A percentile compares a stretch with the other conserved stretches of the same genome.
phyloP scores from a whole-genome alignment of 2,329 filamentous ascomycete species.

The Colletotrichum sublineola region DNA sequence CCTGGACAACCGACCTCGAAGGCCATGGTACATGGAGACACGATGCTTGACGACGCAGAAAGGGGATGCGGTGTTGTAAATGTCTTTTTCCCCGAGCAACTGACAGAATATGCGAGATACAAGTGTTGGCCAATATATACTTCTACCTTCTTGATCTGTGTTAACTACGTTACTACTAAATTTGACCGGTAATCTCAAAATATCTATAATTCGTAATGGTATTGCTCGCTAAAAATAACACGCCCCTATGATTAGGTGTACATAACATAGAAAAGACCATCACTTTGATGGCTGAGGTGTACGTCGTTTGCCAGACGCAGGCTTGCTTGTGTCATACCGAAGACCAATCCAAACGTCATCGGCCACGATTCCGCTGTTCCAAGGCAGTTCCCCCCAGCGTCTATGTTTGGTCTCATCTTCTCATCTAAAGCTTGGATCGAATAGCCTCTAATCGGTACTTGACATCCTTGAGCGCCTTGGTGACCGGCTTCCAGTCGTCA shows the following conservation, averaged over 20 bases:
- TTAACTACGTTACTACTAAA: neutral
- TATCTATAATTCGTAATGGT: neutral
- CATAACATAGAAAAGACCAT: neutral
- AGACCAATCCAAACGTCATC: neutral
- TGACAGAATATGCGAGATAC: neutral
- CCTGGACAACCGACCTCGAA: no score
- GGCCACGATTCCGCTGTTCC: neutral
- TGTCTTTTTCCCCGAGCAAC: neutral
- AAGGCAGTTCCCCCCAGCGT: no score
- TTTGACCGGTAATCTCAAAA: neutral
- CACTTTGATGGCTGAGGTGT: neutral
- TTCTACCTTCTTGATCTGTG: neutral
- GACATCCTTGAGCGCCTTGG: constrained; percentile 94
- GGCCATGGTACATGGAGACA: no score
- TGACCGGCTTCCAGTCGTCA: constrained; percentile 91
- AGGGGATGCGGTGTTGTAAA: neutral
- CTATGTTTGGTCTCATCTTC: neutral
- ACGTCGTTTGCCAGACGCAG: neutral
- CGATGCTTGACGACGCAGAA: neutral
- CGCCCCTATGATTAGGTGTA: neutral
- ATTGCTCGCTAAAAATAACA: neutral
- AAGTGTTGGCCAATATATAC: neutral
- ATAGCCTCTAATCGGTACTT: constrained; percentile 95
- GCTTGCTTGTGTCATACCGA: neutral
- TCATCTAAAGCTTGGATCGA: constrained; percentile 79